phyloP scores from a whole-genome alignment of 163 green algal species.

The Picocystis sp. region DNA sequence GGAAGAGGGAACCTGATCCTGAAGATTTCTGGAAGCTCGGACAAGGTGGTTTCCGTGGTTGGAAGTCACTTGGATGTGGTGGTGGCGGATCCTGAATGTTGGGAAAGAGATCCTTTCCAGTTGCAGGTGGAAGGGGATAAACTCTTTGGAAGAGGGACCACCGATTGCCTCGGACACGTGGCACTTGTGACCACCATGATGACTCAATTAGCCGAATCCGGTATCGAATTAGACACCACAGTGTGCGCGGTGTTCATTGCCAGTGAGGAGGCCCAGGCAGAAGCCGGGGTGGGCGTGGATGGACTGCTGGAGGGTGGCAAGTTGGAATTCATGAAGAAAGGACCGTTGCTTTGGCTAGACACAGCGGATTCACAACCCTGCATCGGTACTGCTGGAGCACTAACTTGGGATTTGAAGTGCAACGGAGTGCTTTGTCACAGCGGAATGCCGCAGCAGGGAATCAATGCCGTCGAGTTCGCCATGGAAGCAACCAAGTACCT shows the following conservation, averaged over 20 bases:
- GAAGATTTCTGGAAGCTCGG: slow-evolving; percentile 26
- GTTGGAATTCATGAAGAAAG: slow-evolving; percentile 32
- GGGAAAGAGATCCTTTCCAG: slow-evolving; percentile 40
- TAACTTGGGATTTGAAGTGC: slow-evolving; percentile 17
- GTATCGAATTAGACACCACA: slow-evolving; percentile 30
- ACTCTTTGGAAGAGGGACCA: slow-evolving; percentile 44
- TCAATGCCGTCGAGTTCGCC: slow-evolving; percentile 42
- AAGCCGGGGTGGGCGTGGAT: slow-evolving; percentile 43
- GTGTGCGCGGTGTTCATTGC: slow-evolving; percentile 52
- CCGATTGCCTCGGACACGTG: slow-evolving; percentile 60
- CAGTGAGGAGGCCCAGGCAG: slow-evolving; percentile 56
- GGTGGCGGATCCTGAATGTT: slow-evolving; percentile 48
- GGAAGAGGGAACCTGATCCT: slow-evolving; percentile 54
- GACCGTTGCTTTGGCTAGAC: slow-evolving; percentile 47
- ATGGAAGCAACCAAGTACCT: slow-evolving; percentile 37
- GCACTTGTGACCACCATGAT: slow-evolving; percentile 52
- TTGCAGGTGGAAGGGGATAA: slow-evolving; percentile 39
- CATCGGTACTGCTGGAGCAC: slow-evolving; percentile 22
- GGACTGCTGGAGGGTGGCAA: slow-evolving; percentile 34
- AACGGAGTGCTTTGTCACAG: slow-evolving; percentile 41
- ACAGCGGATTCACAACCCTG: slow-evolving; percentile 33
- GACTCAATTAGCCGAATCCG: slow-evolving; percentile 25
- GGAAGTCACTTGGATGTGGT: slow-evolving; percentile 58
- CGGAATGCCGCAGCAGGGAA: slow-evolving; percentile 42
- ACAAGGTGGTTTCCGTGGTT: slow-evolving; percentile 43